Conservation (phyloP, 768 basidiomycete genomes). For the Leccinum disarticulatum region DNA sequence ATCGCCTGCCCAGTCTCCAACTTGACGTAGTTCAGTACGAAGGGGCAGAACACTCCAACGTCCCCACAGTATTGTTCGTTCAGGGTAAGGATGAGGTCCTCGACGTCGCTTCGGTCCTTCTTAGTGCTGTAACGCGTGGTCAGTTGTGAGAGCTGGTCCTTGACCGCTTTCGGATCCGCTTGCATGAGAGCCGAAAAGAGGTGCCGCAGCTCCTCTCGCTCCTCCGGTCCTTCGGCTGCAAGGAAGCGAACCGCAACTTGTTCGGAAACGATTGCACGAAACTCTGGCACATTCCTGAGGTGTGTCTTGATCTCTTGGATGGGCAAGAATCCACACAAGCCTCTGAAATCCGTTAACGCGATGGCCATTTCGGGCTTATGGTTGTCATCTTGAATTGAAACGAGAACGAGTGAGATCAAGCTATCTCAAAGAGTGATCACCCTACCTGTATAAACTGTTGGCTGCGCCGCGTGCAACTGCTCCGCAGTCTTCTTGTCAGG, state of each 20-base stretch:
- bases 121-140: slow-evolving; percentile 59
- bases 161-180: slow-evolving; percentile 54
- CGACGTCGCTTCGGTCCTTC: slow-evolving; percentile 45
- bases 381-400: slow-evolving; percentile 66
- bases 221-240: slow-evolving; percentile 33
- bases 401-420: slow-evolving; percentile 14
- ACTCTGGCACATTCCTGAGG: slow-evolving; percentile 72
- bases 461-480: slow-evolving; percentile 61
- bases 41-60: slow-evolving; percentile 90
- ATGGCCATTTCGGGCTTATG: slow-evolving; percentile 99
- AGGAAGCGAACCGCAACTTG: slow-evolving; percentile 55
- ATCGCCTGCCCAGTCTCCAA: slow-evolving; percentile 86
- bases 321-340: slow-evolving; percentile 92
- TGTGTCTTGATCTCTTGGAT: slow-evolving; percentile 65
- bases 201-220: slow-evolving; percentile 56
- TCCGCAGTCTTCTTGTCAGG: slow-evolving; percentile 85
- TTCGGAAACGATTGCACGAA: slow-evolving; percentile 66
- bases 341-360: slow-evolving; percentile 86
- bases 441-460: slow-evolving; percentile 90
- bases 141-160: slow-evolving; percentile 54
- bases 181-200: slow-evolving; percentile 87
- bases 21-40: slow-evolving; percentile 82
- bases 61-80: slow-evolving; percentile 85
- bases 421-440: not conserved
- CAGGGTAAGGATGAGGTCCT: slow-evolving; percentile 62